Evolutionary conservation across 108 stramenopile species (phyloP).

Genomic region (Thalassiosira profunda): DNA sequence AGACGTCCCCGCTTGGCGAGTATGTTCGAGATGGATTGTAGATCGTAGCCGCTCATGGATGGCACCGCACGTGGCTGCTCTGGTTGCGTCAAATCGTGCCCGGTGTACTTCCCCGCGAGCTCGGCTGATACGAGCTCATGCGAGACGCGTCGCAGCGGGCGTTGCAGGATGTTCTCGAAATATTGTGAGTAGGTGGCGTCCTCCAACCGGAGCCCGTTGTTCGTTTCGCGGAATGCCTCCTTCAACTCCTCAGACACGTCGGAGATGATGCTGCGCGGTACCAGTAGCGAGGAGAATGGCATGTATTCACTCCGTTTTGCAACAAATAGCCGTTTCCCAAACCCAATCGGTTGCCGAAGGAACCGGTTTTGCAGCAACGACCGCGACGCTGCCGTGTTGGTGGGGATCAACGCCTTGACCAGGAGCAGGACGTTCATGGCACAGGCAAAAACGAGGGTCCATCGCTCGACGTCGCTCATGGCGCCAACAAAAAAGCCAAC

Average conservation of each 20-base stretch:
- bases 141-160: too few relatives aligned
- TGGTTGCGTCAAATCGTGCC: conserved; percentile 14
- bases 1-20: conserved; percentile 23
- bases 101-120: neutral
- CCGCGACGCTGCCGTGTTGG: conserved; percentile 1
- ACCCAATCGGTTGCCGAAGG: conserved; percentile 22
- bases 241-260: too few relatives aligned
- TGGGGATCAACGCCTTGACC: neutral
- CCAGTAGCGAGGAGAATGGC: neutral
- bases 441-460: neutral
- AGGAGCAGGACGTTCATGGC: neutral
- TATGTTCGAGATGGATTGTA: neutral
- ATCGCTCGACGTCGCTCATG: neutral
- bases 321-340: conserved; percentile 14
- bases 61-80: neutral
- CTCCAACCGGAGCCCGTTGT: too few relatives aligned
- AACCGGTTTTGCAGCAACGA: conserved; percentile 32
- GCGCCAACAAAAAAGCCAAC: too few relatives aligned
- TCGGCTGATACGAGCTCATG: too few relatives aligned
- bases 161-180: too few relatives aligned
- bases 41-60: neutral
- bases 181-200: too few relatives aligned
- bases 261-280: too few relatives aligned
- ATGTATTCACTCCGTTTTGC: conserved; percentile 1
- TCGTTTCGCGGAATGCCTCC: too few relatives aligned